Evolutionary conservation across 2,329 filamentous ascomycete species (phyloP).

Genomic region (Helotiales sp.): DNA sequence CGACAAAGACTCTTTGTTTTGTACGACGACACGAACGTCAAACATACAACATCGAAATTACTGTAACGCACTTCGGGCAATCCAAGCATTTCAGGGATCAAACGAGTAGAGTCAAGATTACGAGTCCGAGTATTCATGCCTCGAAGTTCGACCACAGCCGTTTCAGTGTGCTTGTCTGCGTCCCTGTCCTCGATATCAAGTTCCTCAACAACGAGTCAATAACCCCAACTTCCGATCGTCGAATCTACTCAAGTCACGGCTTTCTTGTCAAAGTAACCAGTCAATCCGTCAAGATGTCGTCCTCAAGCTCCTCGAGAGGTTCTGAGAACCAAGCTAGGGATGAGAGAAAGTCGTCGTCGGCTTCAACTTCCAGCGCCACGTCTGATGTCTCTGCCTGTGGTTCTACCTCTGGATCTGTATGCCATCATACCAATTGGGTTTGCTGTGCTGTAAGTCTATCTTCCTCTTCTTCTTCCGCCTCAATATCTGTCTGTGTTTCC

Average conservation of each 20-base stretch:
- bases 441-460: background rate
- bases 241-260: background rate
- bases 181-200: background rate
- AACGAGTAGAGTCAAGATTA: too few species aligned
- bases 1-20: background rate
- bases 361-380: background rate
- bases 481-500: too few species aligned
- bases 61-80: too few species aligned
- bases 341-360: background rate
- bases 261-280: background rate
- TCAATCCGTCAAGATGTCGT: background rate
- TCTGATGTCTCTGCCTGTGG: background rate
- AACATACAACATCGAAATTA: too few species aligned
- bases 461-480: background rate
- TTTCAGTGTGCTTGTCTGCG: background rate
- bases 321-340: background rate
- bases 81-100: too few species aligned
- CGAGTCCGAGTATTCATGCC: background rate
- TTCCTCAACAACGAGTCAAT: too few species aligned
- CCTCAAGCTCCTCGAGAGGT: background rate
- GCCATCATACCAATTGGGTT: conserved; percentile 2
- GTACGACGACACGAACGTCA: background rate
- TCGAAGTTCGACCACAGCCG: background rate
- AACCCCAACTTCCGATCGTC: too few species aligned
- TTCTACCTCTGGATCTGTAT: background rate